Base-by-base conservation (phyloP, 2,329 filamentous ascomycete species). In the Colletotrichum sp. region DNA sequence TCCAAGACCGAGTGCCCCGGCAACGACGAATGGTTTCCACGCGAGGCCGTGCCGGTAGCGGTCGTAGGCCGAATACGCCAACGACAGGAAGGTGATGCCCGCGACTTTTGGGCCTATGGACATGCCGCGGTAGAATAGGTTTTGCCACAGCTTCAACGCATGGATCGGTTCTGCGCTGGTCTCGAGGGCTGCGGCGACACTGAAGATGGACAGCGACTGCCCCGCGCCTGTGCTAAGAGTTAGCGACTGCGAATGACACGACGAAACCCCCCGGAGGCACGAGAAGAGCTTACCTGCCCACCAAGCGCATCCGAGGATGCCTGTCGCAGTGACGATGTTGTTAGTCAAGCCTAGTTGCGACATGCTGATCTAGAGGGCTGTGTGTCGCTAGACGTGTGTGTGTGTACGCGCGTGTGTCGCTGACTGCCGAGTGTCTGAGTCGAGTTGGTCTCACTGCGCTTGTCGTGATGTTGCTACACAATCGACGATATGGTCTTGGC, bases 91-190 rank as follows among this genome's bases (percentile, higher is more conserved):
- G 10, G 83, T 81, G 55, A 79, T 77, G 69, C 76, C 77, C 12
- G 83, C 84, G 28, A 85, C 68, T 66, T 82, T 84, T 56, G 86
- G 86, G 80, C 86, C 86, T 30, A 82, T 71, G 68, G 79, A 78
- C 22, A 82, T 78, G 64, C 86, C 86, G n/a, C 80, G 81, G 60
- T 78, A 79, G 80, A 82, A 88, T 22, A 87, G 72, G 64, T 79
- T 78, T 32, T 83, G 81, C 86, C 86, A 88, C 64, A 84, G 79
- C 36, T 78, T 79, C 5, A 83, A 80, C 2, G 84, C 79, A 4
- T 81, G 75, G 48, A 81, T 78, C 4, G 83, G 79, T 25, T 80
- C 77, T 56, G 80, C 70, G 62, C 80, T 79, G 27, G 81, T 78
- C 22, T 76, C 76, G 8, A 81, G 58, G 9, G 82, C 73, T 30